Evolutionary conservation across 148 eudicot genomes (phyloP).

Genomic region (Heliosperma pusillum): DNA sequence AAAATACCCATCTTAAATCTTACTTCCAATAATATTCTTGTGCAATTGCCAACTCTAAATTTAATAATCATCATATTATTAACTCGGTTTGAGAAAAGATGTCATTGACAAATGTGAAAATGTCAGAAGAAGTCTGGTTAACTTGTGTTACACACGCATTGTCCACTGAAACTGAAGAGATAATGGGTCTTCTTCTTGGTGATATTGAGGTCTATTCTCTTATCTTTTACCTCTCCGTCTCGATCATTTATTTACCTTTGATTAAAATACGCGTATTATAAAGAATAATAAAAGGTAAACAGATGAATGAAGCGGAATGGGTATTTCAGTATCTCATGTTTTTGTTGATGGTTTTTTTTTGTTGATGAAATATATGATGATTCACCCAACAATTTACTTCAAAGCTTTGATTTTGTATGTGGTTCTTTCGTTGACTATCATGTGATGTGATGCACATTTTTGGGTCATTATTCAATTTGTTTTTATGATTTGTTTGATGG

Average conservation of each 20-base stretch:
- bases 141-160: conserved; percentile 90
- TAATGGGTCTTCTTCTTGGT: conserved; percentile 99
- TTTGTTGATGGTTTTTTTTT: background rate
- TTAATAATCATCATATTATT: too few relatives aligned
- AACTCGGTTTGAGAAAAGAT: conserved; percentile 13
- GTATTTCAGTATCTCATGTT: background rate
- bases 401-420: background rate
- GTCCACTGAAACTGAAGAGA: conserved; percentile 96
- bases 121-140: conserved; percentile 94
- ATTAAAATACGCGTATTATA: too few relatives aligned
- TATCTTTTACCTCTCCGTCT: background rate
- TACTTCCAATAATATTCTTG: background rate
- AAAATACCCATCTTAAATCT: too few relatives aligned
- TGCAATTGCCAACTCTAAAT: background rate
- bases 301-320: too few relatives aligned
- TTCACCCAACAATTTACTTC: background rate
- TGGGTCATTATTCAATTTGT: background rate
- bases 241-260: too few relatives aligned
- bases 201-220: conserved; percentile 69
- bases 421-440: background rate
- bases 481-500: conserved; percentile 12
- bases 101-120: conserved; percentile 66
- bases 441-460: background rate
- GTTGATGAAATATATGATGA: conserved; percentile 1
- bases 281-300: too few relatives aligned